Evolutionary conservation across 768 basidiomycete species (phyloP), one percentile per base, ranked within the genome.

Genomic region (Trametes cingulata): DNA sequence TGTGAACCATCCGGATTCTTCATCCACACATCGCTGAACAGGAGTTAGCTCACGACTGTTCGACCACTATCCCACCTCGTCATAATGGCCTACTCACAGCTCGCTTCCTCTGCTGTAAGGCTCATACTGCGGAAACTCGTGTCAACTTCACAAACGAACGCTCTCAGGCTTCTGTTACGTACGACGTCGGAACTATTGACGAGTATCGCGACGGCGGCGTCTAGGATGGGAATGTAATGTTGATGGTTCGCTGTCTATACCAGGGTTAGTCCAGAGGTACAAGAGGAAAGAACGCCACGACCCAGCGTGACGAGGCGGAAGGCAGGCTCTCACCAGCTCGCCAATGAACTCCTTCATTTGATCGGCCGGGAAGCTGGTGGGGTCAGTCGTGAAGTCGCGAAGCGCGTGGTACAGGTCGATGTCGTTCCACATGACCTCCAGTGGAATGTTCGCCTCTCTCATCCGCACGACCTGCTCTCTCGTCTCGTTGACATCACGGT

Each of bases 391-490:
- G 63, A 89, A 88, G 71, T 87, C 88, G 15, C 88, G 79, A 36
- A 80, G 76, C 25, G 86, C 82, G 64, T 88, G 83, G 64, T 88
- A 90, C 52, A 90, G 62, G 72, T 90, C 88, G 60, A 90, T 87
- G 64, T 90, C 88, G 67, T 86, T 89, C 88, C 88, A 90, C 80
- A 88, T 88, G 43, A 84, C 86, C 82, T 93, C 90, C 6, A 93
- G 78, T n/a, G 91, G 91, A 59, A 93, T 83, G 52, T 83, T 77
- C 0, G 88, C 88, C 20, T 78, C 82, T 17, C 85, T 78, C 90
- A 80, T 90, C 63, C 73, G 81, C 29, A 68, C 69, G 52, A 86
- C 83, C 19, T 82, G 78, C 50, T 80, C 78, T 29, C 76, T 76
- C 9, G 84, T 85, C 64, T 87, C 85, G 55, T 76, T 80, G 19